Percentiles rank a stretch among this genome's conserved stretches.
Evolutionary conservation across 352 stramenopile species (phyloP).

Genomic region (Phytopythium vexans): DNA sequence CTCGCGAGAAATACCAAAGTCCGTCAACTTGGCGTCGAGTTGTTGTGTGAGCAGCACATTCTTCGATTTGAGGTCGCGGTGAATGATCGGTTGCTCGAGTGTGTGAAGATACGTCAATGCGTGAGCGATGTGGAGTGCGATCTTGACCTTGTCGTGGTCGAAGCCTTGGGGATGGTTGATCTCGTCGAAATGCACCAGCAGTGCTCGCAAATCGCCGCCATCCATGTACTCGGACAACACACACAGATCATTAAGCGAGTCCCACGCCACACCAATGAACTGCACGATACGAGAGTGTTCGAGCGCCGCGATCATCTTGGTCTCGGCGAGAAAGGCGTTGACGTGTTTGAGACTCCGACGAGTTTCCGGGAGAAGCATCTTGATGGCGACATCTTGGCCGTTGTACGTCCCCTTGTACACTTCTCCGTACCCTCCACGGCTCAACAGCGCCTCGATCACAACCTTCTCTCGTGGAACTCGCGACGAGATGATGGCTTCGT

Average conservation of each 20-base stretch:
- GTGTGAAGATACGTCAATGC: too few species aligned
- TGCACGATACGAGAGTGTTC: constrained; percentile 33
- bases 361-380: constrained; percentile 18
- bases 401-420: too few species aligned
- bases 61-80: constrained; percentile 39
- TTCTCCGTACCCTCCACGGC: constrained; percentile 22
- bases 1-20: too few species aligned
- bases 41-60: constrained; percentile 36
- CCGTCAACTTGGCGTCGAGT: constrained; percentile 33
- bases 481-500: constrained; percentile 22
- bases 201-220: constrained; percentile 28
- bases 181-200: constrained; percentile 16
- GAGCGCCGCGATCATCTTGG: constrained; percentile 27
- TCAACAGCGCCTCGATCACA: constrained; percentile 17
- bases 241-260: constrained; percentile 30
- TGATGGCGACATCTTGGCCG: constrained; percentile 22
- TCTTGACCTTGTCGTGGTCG: constrained; percentile 34
- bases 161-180: constrained; percentile 16
- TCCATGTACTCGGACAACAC: constrained; percentile 41
- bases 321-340: constrained; percentile 19
- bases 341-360: constrained; percentile 10
- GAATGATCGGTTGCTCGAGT: constrained; percentile 15
- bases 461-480: constrained; percentile 25
- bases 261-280: constrained; percentile 49
- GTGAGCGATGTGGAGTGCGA: too few species aligned